Base-by-base conservation (phyloP, 2,329 filamentous ascomycete species). In the Aspergillus nomiae region DNA sequence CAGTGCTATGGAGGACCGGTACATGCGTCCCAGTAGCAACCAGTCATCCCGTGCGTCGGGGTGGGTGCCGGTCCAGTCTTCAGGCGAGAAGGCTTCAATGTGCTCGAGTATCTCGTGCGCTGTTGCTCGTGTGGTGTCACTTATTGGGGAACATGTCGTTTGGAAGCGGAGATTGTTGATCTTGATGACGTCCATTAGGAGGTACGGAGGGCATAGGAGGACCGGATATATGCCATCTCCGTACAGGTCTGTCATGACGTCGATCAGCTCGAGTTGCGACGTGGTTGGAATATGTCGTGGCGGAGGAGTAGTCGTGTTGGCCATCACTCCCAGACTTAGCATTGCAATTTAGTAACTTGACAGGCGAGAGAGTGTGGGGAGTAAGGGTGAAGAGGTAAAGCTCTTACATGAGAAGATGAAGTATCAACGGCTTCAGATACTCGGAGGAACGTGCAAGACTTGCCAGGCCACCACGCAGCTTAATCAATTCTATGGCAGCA, bases 221-320 rank as follows among this genome's bases (percentile, higher is more conserved):
- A 48, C 32, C 8, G 59, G 62, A 16, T 55, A 63, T 28, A 56
- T 50, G 1, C 62, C 50, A 21, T 58, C 62, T 16, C 55, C 59
- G 16, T 63, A 63, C n/a, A 61, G 30, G 11, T 59, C 46, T 3
- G n/a, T 30, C 24, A 63, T 56, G 12, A 51, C 11, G 1, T 48
- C 21, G 19, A 63, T 46, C 10, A 61, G 19, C 1, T 48, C 28
- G 6, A 48, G 14, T 12, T 58, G 45, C 7, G 54, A 48, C 10
- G 54, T 50, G 11, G 55, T 5, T 5, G 48, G 48, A 21, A 63
- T 59, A 21, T 63, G 62, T 12, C 61, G 43, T 5, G 55, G 41
- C 16, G 55, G 54, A 11, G 62, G 55, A 24, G 48, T 63, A 14
- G 62, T 63, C 1, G 62, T 63, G 55, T 63, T 63, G 24, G 59